phyloP scores from a whole-genome alignment of 139 green algal species.

The Nannochloris sp. region DNA sequence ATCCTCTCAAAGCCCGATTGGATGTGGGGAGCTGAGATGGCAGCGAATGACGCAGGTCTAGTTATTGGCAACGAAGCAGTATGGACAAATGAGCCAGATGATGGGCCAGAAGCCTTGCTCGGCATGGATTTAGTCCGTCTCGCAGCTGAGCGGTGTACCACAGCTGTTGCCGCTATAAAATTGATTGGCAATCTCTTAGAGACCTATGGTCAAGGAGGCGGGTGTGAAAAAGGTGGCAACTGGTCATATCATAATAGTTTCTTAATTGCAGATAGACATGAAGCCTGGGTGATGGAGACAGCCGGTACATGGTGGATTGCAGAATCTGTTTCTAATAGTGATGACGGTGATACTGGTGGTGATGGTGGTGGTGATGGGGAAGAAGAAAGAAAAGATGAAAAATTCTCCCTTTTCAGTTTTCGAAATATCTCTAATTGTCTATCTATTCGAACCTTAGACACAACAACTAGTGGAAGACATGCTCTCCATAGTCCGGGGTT shows the following conservation, averaged over 20 bases:
- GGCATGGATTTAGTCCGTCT: conserved; percentile 26
- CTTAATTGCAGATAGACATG: conserved; percentile 5
- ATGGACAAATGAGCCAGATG: conserved; percentile 16
- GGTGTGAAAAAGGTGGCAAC: conserved; percentile 14
- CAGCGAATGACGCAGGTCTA: conserved; percentile 21
- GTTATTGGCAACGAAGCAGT: conserved; percentile 24
- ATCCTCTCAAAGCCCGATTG: conserved; percentile 17
- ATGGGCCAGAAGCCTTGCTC: conserved; percentile 11
- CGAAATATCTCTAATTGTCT: conserved; percentile 26
- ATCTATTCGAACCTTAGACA: conserved; percentile 15
- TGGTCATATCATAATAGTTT: conserved; percentile 27
- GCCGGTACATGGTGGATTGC: conserved; percentile 14
- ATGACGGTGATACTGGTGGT: neutral
- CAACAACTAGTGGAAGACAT: conserved; percentile 9
- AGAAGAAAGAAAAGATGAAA: neutral
- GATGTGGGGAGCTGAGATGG: conserved; percentile 29
- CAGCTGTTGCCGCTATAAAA: conserved; percentile 2
- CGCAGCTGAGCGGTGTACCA: conserved; percentile 3
- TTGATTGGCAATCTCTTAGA: conserved; percentile 9
- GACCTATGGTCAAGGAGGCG: conserved; percentile 8
- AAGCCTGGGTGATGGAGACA: conserved; percentile 28
- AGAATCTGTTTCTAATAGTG: neutral
- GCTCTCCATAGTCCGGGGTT: too few species aligned
- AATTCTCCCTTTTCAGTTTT: neutral
- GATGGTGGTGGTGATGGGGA: neutral